phyloP scores from a whole-genome alignment of 176 grass and related monocot genomes.

The Triticum turgidum region DNA sequence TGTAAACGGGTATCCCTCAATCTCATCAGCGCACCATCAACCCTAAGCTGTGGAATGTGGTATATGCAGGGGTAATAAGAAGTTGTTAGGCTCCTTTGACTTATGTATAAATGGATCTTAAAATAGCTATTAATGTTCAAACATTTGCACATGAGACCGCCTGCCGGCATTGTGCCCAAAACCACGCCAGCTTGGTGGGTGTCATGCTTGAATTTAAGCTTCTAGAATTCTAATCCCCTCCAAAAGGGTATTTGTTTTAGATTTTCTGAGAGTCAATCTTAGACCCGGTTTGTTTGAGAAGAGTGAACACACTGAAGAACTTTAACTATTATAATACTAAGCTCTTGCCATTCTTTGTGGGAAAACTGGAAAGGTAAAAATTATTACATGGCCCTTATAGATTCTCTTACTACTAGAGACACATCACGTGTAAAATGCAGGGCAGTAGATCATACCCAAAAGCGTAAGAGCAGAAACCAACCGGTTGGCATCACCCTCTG shows the following conservation, averaged over 20 bases:
- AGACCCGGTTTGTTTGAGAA: not conserved
- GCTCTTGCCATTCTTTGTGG: not conserved
- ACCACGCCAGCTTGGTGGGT: not conserved
- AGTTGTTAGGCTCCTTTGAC: not conserved
- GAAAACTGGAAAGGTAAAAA: not conserved
- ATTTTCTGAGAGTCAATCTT: not conserved
- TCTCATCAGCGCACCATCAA: conserved; percentile 87
- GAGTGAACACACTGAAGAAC: not conserved
- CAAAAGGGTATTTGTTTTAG: not conserved
- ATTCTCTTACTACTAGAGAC: not conserved
- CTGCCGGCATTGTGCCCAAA: not conserved
- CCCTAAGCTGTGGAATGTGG: conserved; percentile 61
- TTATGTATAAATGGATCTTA: not conserved
- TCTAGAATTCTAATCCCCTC: not conserved
- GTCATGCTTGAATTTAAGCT: not conserved
- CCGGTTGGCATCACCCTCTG: conserved; percentile 95
- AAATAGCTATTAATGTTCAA: not conserved
- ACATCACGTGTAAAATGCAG: not conserved
- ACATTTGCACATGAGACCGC: not conserved
- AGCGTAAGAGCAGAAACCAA: conserved; percentile 91
- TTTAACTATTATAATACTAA: not conserved
- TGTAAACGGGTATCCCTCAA: conserved; percentile 84
- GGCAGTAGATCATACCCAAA: conserved; percentile 62
- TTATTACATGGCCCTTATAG: not conserved
- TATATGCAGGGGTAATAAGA: not conserved